A percentile compares a stretch with the other conserved stretches of the same genome.
phyloP scores from a whole-genome alignment of 148 eudicot species.

The Gaultheria prostrata region DNA sequence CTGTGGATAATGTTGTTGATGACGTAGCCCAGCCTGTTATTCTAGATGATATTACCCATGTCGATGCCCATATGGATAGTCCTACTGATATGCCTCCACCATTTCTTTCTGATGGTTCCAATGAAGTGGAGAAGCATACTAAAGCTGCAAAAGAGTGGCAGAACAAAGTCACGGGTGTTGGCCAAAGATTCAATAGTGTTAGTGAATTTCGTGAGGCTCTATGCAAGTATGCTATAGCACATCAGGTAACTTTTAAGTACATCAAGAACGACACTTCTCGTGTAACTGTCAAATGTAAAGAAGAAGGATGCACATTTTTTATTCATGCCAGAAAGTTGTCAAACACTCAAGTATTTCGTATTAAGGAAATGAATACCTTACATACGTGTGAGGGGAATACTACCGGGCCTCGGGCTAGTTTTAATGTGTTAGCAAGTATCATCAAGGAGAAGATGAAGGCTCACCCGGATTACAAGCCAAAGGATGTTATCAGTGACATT shows the following conservation, averaged over 20 bases:
- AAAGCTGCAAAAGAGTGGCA: slow-evolving; percentile 88
- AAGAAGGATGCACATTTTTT: slow-evolving; percentile 92
- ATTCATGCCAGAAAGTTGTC: slow-evolving; percentile 93
- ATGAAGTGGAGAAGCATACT: slow-evolving; percentile 56
- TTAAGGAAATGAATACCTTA: slow-evolving; percentile 78
- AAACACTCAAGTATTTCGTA: slow-evolving; percentile 81
- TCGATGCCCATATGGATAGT: slow-evolving; percentile 37
- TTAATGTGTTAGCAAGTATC: slow-evolving; percentile 91
- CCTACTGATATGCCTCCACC: slow-evolving; percentile 38
- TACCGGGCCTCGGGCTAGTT: slow-evolving; percentile 73
- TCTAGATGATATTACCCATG: slow-evolving; percentile 37
- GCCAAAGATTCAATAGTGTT: slow-evolving; percentile 88
- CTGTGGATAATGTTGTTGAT: slow-evolving; percentile 43
- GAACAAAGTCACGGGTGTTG: slow-evolving; percentile 82
- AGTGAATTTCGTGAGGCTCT: slow-evolving; percentile 83
- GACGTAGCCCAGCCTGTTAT: slow-evolving; percentile 52
- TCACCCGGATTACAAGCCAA: slow-evolving; percentile 84
- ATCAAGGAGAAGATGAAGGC: slow-evolving; percentile 82
- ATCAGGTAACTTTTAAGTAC: slow-evolving; percentile 79
- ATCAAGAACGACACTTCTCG: slow-evolving; percentile 92
- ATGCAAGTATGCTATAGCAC: slow-evolving; percentile 81
- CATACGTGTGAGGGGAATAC: slow-evolving; percentile 87
- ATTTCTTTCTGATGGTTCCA: slow-evolving; percentile 31
- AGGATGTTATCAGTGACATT: slow-evolving; percentile 87
- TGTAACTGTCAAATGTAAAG: slow-evolving; percentile 94